Evolutionary conservation across 345 rosid genomes (phyloP).

Genomic region (Bretschneidera sinensis): DNA sequence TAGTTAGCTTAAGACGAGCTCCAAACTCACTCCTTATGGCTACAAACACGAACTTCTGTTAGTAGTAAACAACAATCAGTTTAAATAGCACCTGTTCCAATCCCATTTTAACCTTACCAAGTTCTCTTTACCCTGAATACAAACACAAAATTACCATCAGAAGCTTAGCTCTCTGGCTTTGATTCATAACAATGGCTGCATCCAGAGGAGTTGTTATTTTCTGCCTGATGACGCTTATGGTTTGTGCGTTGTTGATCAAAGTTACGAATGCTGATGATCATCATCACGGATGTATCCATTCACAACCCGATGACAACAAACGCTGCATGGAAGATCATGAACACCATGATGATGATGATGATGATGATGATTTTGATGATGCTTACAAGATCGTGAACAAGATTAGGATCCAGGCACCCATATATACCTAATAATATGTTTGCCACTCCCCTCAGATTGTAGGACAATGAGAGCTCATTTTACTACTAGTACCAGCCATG

Average conservation of each 20-base stretch:
- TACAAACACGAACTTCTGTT: conserved; percentile 4
- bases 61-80: conserved; percentile 10
- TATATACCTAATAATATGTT: no score
- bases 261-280: background rate
- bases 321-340: conserved; percentile 1
- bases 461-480: no score
- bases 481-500: no score
- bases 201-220: conserved; percentile 16
- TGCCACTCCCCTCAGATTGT: no score
- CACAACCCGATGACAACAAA: background rate
- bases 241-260: conserved; percentile 17
- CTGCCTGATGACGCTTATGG: conserved; percentile 11
- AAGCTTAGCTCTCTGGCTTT: background rate
- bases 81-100: background rate
- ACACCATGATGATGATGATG: no score
- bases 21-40: background rate
- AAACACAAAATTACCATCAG: background rate
- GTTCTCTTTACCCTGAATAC: background rate
- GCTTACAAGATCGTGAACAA: conserved; percentile 27
- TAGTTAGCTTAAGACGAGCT: conserved; percentile 19
- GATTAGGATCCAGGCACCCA: conserved; percentile 5
- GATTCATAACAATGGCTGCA: conserved; percentile 11
- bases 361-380: conserved; percentile 29
- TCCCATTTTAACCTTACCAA: background rate
- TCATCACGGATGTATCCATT: background rate